phyloP scores from a whole-genome alignment of 768 basidiomycete species.

The Stropharia rugosoannulata region DNA sequence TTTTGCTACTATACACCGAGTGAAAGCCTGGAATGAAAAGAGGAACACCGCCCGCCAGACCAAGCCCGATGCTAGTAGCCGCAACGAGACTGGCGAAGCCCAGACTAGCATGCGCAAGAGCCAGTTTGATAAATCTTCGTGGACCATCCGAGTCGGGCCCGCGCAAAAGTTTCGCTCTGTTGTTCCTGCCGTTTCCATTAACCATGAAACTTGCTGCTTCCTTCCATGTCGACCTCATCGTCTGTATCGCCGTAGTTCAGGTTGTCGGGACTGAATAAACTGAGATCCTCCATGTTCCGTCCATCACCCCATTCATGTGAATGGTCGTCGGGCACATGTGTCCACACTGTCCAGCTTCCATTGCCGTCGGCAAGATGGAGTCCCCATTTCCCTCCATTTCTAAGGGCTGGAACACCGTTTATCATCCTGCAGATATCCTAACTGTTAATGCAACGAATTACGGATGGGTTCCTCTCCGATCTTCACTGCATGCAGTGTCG shows the following conservation, averaged over 20 bases:
- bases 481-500: slow-evolving; percentile 44
- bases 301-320: slow-evolving; percentile 90
- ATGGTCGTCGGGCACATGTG: slow-evolving; percentile 76
- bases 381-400: slow-evolving; percentile 37
- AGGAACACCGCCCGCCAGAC: neutral
- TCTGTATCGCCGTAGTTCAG: slow-evolving; percentile 24
- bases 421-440: slow-evolving; percentile 77
- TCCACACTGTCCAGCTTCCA: slow-evolving; percentile 75
- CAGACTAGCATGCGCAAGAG: slow-evolving; percentile 23
- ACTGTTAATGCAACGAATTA: slow-evolving; percentile 78
- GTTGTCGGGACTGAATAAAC: slow-evolving; percentile 84
- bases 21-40: too few species aligned
- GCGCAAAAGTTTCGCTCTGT: slow-evolving; percentile 36
- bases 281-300: slow-evolving; percentile 96
- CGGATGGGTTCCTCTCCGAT: slow-evolving; percentile 86
- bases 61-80: slow-evolving; percentile 3
- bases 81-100: slow-evolving; percentile 23
- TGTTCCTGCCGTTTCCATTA: slow-evolving; percentile 22
- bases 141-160: neutral
- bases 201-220: slow-evolving; percentile 8
- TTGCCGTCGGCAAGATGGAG: slow-evolving; percentile 26
- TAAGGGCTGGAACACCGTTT: slow-evolving; percentile 60
- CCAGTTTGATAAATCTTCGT: slow-evolving; percentile 3
- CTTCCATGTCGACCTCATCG: slow-evolving; percentile 14
- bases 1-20: too few species aligned